Evolutionary conservation across 2,329 filamentous ascomycete genomes (phyloP).

Genomic region (Gnomoniopsis smithogilvyi): DNA sequence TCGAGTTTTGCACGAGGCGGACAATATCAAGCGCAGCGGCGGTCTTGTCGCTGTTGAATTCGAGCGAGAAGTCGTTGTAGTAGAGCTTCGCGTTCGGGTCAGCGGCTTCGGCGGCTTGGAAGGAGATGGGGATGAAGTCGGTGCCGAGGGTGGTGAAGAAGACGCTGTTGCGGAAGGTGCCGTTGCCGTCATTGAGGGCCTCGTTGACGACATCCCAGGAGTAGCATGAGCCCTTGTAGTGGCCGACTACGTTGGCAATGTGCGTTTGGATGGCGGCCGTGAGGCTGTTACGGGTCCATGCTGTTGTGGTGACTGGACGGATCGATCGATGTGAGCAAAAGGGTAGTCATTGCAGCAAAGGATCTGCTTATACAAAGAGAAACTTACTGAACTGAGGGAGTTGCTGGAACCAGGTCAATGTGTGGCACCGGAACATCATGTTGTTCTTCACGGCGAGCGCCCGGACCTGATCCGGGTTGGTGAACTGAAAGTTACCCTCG

Average conservation of each 20-base stretch:
- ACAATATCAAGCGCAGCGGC: neutral
- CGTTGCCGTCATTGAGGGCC: conserved; percentile 48
- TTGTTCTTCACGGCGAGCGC: conserved; percentile 30
- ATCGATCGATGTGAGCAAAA: conserved; percentile 50
- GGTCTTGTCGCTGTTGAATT: conserved; percentile 1
- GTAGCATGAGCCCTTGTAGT: conserved; percentile 52
- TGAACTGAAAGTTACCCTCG: conserved; percentile 49
- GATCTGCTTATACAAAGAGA: no score
- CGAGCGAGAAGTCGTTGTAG: conserved; percentile 35
- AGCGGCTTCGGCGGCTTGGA: conserved; percentile 17
- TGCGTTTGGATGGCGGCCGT: conserved; percentile 52
- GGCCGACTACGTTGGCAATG: conserved; percentile 49
- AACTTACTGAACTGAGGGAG: conserved; percentile 40
- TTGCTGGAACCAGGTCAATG: conserved; percentile 42
- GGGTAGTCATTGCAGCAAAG: conserved; percentile 23
- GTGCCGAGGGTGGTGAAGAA: neutral
- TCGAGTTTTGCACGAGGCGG: neutral
- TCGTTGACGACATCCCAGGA: conserved; percentile 60
- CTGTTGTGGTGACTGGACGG: conserved; percentile 39
- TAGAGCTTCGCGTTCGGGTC: conserved; percentile 5
- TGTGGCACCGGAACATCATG: conserved; percentile 54
- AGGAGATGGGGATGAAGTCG: neutral
- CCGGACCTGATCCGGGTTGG: conserved; percentile 41
- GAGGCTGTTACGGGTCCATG: conserved; percentile 58
- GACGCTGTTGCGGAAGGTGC: conserved; percentile 38